These are phyloP conservation scores for Stagonosporopsis vannaccii DNA, from an alignment of 2,329 filamentous ascomycete genomes.

Conservation along the genomic window DNA sequence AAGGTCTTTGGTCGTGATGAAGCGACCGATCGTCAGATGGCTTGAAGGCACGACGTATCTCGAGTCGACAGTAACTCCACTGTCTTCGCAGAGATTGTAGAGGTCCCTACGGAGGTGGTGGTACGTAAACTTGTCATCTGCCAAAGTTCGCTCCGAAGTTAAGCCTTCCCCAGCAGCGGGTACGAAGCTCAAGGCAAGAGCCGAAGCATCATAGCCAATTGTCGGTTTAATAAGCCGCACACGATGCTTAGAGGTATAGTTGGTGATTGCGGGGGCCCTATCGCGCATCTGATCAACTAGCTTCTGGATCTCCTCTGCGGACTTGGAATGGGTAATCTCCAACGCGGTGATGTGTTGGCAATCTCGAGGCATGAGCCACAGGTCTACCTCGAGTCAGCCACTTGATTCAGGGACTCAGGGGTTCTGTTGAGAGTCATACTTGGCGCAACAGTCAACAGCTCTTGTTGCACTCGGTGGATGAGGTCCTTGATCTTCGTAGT, in stretches of 20 bases:
- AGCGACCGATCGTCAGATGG: conserved; percentile 86
- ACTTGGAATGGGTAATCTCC: conserved; percentile 83
- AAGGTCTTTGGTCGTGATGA: conserved; percentile 71
- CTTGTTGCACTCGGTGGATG: conserved; percentile 71
- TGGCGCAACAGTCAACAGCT: conserved; percentile 69
- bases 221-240: conserved; percentile 81
- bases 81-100: conserved; percentile 66
- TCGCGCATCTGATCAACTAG: conserved; percentile 66
- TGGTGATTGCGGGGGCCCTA: conserved; percentile 66
- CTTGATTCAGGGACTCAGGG: not conserved
- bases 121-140: conserved; percentile 78
- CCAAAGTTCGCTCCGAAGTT: conserved; percentile 41
- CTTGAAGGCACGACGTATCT: conserved; percentile 89
- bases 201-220: conserved; percentile 83
- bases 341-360: conserved; percentile 85
- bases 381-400: conserved; percentile 56
- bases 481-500: conserved; percentile 74
- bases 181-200: conserved; percentile 85
- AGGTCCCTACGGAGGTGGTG: conserved; percentile 87
- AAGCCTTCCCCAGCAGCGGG: conserved; percentile 72
- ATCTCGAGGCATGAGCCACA: conserved; percentile 86
- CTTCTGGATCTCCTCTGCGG: conserved; percentile 69
- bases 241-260: conserved; percentile 71
- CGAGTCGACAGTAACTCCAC: conserved; percentile 74
- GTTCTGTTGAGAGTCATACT: conserved; percentile 60